These are phyloP conservation scores for Agaricus sinodeliciosus DNA, from an alignment of 768 basidiomycete species.

Conservation along the genomic window DNA sequence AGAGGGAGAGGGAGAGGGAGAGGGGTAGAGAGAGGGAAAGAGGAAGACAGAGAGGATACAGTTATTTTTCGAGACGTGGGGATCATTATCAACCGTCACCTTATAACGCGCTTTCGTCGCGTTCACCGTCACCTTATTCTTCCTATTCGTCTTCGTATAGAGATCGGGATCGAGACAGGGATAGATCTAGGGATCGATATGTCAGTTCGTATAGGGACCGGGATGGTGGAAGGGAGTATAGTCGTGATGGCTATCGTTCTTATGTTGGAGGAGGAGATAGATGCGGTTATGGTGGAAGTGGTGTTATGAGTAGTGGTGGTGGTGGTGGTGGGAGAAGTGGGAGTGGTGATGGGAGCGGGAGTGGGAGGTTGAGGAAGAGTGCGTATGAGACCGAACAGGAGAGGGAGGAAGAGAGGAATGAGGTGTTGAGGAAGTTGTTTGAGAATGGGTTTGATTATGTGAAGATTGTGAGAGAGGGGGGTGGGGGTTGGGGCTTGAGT, in stretches of 20 bases:
- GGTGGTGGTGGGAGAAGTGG: not conserved
- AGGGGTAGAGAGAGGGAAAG: conserved; percentile 4
- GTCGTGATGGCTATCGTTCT: not conserved
- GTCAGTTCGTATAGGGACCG: not conserved
- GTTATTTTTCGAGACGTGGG: conserved; percentile 6
- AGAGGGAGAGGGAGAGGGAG: conserved; percentile 1
- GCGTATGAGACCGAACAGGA: conserved; percentile 23
- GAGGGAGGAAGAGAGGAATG: conserved; percentile 29
- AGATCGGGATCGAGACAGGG: conserved; percentile 4
- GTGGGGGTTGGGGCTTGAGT: conserved; percentile 35
- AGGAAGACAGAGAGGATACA: conserved; percentile 5
- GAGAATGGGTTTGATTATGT: conserved; percentile 65
- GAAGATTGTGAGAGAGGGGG: conserved; percentile 37
- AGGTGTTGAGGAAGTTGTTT: conserved; percentile 44
- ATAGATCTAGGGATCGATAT: not conserved
- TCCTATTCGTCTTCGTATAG: conserved; percentile 8
- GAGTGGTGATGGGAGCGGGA: not conserved
- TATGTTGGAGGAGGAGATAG: too few relatives aligned
- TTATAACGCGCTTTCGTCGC: not conserved
- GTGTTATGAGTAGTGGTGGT: not conserved
- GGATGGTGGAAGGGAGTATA: not conserved
- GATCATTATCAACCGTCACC: conserved; percentile 10
- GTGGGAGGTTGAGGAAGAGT: not conserved
- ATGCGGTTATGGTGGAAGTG: not conserved
- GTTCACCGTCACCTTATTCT: conserved; percentile 9